A percentile compares a stretch with the other conserved stretches of the same genome.
These are phyloP conservation scores for Cymbomonas tetramitiformis DNA, from an alignment of 139 green algal species.

Conservation along the genomic window DNA sequence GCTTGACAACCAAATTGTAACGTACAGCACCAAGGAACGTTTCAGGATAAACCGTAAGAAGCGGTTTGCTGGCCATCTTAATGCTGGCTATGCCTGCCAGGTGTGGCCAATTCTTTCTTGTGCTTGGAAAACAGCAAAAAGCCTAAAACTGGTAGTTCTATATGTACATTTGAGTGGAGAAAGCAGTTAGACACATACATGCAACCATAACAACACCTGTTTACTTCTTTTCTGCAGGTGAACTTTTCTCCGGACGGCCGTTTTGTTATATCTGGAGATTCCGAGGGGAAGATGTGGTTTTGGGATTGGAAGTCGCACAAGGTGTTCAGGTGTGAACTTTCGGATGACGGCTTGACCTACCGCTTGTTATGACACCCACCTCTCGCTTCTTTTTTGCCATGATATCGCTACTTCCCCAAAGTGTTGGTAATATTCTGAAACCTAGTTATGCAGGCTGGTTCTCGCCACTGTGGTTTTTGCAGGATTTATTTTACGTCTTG, in stretches of 20 bases:
- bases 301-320: constrained; percentile 91
- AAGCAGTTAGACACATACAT: too few species aligned
- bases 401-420: too few species aligned
- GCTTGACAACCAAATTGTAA: constrained; percentile 67
- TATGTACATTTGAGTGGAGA: too few species aligned
- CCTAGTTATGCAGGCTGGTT: too few species aligned
- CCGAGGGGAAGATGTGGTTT: constrained; percentile 74
- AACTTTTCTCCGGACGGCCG: constrained; percentile 57
- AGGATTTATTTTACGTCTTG: too few species aligned
- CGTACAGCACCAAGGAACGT: constrained; percentile 67
- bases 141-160: too few species aligned
- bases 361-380: not conserved
- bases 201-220: constrained; percentile 3
- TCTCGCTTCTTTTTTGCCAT: too few species aligned
- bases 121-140: too few species aligned
- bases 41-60: constrained; percentile 91
- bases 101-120: too few species aligned
- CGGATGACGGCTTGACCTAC: not conserved
- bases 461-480: too few species aligned
- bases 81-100: constrained; percentile 77
- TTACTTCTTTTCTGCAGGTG: not conserved
- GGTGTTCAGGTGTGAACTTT: constrained; percentile 21
- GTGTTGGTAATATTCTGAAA: too few species aligned
- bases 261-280: constrained; percentile 71
- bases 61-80: constrained; percentile 44